Evolutionary conservation across 352 stramenopile species (phyloP).

Genomic region (Globisporangium canariense): DNA sequence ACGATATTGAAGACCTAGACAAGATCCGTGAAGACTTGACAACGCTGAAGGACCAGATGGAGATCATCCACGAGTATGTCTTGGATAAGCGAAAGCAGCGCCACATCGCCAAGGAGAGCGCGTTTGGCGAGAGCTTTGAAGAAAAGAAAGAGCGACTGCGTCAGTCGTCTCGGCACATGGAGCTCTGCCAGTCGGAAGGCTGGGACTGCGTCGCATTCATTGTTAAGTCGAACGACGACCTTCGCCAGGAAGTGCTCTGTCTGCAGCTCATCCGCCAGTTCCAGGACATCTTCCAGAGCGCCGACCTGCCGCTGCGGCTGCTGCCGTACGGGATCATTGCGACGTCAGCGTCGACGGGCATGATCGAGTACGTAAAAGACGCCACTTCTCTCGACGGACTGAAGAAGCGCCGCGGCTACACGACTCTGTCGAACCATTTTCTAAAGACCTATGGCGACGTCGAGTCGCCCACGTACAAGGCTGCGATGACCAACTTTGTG

Average conservation of each 20-base stretch:
- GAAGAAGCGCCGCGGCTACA: conserved; percentile 89
- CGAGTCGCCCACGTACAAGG: conserved; percentile 84
- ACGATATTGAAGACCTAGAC: conserved; percentile 25
- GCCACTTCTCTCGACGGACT: conserved; percentile 96
- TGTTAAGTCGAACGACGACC: conserved; percentile 98
- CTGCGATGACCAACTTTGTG: conserved; percentile 97
- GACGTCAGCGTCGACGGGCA: conserved; percentile 92
- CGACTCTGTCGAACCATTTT: conserved; percentile 89
- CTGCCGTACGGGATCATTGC: conserved; percentile 96
- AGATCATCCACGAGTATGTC: conserved; percentile 66
- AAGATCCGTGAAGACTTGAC: conserved; percentile 46
- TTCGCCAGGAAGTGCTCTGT: conserved; percentile 97
- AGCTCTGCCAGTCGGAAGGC: conserved; percentile 22
- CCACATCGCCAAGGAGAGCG: conserved; percentile 66
- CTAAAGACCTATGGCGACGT: conserved; percentile 90
- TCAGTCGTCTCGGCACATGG: conserved; percentile 42
- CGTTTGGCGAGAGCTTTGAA: conserved; percentile 84
- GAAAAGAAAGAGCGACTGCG: conserved; percentile 70
- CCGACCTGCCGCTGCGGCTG: conserved; percentile 93
- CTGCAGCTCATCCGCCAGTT: conserved; percentile 96
- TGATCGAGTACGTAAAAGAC: conserved; percentile 97
- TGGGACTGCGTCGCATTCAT: conserved; percentile 92
- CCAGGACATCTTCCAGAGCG: conserved; percentile 94
- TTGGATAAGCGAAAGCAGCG: conserved; percentile 56
- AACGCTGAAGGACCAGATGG: conserved; percentile 65